These are phyloP conservation scores for Lecanoromycetidae sp. DNA, from an alignment of 2,329 filamentous ascomycete species.

Conservation along the genomic window DNA sequence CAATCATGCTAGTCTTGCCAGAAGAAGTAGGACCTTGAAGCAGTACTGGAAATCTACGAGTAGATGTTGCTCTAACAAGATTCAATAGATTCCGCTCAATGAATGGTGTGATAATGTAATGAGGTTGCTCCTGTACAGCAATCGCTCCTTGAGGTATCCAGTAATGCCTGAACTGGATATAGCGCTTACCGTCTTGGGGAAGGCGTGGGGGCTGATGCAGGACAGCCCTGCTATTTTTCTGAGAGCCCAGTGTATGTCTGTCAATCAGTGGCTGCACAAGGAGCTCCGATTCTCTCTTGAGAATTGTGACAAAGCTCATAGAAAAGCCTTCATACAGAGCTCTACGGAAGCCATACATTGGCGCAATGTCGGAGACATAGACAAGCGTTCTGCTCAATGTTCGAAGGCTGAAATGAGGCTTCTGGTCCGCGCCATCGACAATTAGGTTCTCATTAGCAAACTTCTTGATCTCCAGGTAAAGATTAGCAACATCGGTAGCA, in stretches of 20 bases:
- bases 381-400: constrained; percentile 82
- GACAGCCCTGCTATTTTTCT: constrained; percentile 54
- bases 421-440: constrained; percentile 89
- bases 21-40: constrained; percentile 95
- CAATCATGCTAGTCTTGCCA: constrained; percentile 98
- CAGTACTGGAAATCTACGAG: constrained; percentile 79
- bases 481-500: constrained; percentile 65
- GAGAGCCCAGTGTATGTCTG: constrained; percentile 62
- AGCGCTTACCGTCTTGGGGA: constrained; percentile 62
- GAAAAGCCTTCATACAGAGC: constrained; percentile 90
- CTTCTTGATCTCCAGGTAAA: constrained; percentile 80
- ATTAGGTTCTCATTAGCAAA: constrained; percentile 65
- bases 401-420: constrained; percentile 91
- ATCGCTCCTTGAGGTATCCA: constrained; percentile 73
- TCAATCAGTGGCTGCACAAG: constrained; percentile 68
- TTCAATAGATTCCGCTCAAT: constrained; percentile 93
- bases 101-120: constrained; percentile 95
- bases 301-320: constrained; percentile 90
- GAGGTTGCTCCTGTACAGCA: constrained; percentile 55
- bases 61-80: constrained; percentile 84
- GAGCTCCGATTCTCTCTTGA: constrained; percentile 70
- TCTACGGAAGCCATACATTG: constrained; percentile 71
- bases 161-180: constrained; percentile 79
- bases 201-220: constrained; percentile 66
- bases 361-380: constrained; percentile 75